Evolutionary conservation across 768 basidiomycete species (phyloP).

Genomic region (Phanerochaete sordida): DNA sequence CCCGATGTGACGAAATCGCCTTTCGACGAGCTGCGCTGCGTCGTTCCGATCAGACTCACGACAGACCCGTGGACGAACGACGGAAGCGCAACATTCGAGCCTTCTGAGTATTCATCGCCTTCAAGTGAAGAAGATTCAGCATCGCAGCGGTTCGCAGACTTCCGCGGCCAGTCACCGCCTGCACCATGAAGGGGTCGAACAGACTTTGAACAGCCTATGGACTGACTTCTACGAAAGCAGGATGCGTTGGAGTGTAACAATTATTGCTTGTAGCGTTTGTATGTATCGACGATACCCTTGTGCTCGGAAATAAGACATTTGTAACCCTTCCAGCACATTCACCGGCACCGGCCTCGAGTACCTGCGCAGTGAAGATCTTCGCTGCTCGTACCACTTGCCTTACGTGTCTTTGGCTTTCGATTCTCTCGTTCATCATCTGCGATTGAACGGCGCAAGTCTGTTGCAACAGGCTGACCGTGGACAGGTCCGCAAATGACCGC

Average conservation of each 20-base stretch:
- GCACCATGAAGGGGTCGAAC: not conserved
- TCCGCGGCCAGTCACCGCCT: not conserved
- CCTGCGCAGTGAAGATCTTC: not conserved
- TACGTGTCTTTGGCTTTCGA: too few species aligned
- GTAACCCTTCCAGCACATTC: too few species aligned
- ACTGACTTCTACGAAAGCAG: not conserved
- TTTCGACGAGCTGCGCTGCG: slow-evolving; percentile 57
- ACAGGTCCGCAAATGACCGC: too few species aligned
- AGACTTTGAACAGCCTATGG: not conserved
- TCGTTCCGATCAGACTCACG: slow-evolving; percentile 60
- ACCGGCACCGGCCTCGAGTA: not conserved
- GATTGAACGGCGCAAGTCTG: too few species aligned
- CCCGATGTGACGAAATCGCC: slow-evolving; percentile 50
- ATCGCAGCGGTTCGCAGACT: slow-evolving; percentile 1
- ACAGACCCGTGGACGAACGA: slow-evolving; percentile 56
- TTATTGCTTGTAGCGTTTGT: not conserved
- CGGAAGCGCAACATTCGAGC: slow-evolving; percentile 21
- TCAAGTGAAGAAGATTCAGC: slow-evolving; percentile 13
- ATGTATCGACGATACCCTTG: not conserved
- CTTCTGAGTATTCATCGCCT: slow-evolving; percentile 15
- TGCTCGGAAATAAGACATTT: not conserved
- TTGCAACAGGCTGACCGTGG: too few species aligned
- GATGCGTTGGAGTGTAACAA: not conserved
- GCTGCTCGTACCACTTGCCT: too few species aligned
- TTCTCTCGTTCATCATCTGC: too few species aligned